These are phyloP conservation scores for Talaromyces sp. DNA, from an alignment of 2,329 filamentous ascomycete species.

Conservation along the genomic window DNA sequence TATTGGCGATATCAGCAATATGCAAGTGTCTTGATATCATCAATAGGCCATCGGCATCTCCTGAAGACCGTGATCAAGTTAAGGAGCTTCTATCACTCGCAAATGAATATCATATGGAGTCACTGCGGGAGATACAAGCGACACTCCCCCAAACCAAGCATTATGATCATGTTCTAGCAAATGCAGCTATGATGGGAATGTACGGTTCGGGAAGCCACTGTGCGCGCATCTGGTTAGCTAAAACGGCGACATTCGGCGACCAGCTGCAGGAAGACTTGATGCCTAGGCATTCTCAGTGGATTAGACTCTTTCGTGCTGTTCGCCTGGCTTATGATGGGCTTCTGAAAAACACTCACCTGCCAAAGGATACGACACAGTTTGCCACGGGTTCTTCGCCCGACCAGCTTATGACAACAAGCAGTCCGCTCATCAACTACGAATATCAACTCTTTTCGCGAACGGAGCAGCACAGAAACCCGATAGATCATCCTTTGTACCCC, in stretches of 20 bases:
- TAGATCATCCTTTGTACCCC: not conserved
- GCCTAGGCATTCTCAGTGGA: constrained; percentile 38
- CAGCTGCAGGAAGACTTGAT: constrained; percentile 26
- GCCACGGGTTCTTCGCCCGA: not conserved
- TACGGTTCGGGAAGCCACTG: constrained; percentile 40
- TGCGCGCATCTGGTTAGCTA: constrained; percentile 34
- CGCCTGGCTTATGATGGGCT: constrained; percentile 35
- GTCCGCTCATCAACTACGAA: not conserved
- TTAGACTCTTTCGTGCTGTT: constrained; percentile 37
- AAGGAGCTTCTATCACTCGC: constrained; percentile 28
- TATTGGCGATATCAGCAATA: constrained; percentile 42
- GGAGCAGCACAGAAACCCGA: not conserved
- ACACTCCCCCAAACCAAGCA: constrained; percentile 29
- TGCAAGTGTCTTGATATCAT: constrained; percentile 28
- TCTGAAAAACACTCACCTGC: constrained; percentile 19
- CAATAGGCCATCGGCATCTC: constrained; percentile 21
- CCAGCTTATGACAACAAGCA: not conserved
- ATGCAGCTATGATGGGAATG: constrained; percentile 44
- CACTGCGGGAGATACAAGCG: constrained; percentile 38
- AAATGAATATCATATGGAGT: constrained; percentile 38
- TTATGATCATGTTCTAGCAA: constrained; percentile 38
- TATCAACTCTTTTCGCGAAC: not conserved
- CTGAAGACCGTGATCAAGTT: constrained; percentile 25
- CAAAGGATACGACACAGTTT: not conserved
- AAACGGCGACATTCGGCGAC: constrained; percentile 22